Evolutionary conservation across 2,329 filamentous ascomycete genomes (phyloP).

Genomic region (Pseudopyricularia javanii): DNA sequence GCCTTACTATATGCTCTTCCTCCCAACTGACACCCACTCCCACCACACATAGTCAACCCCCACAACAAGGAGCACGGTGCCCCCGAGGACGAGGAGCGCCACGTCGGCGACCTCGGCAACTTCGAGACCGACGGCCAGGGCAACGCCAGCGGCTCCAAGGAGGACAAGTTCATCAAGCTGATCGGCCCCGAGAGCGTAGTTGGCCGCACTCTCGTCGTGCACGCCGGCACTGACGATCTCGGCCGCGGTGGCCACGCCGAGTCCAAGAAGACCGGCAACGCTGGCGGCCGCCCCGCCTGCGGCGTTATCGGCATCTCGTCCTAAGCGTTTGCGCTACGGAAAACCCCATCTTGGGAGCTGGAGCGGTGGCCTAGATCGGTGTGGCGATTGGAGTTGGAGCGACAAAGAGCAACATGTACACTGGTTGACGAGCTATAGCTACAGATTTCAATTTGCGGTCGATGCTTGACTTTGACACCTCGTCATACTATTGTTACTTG

Average conservation of each 20-base stretch:
- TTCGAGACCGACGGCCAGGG: constrained; percentile 90
- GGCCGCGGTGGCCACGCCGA: constrained; percentile 86
- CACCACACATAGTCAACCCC: constrained; percentile 66
- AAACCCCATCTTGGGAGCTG: too few relatives aligned
- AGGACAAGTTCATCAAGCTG: constrained; percentile 82
- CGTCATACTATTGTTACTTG: too few relatives aligned
- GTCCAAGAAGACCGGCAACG: constrained; percentile 97
- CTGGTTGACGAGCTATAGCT: too few relatives aligned
- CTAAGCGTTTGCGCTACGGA: constrained; percentile 29
- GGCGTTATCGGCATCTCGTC: constrained; percentile 86
- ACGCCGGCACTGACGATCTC: constrained; percentile 92
- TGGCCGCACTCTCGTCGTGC: constrained; percentile 89
- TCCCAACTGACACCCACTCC: neutral
- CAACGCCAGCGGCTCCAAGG: constrained; percentile 69
- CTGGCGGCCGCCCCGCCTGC: constrained; percentile 84
- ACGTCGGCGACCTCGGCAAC: constrained; percentile 97
- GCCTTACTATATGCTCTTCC: neutral
- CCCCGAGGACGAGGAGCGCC: constrained; percentile 69
- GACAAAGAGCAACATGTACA: too few relatives aligned
- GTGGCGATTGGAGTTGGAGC: too few relatives aligned
- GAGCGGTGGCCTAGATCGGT: too few relatives aligned
- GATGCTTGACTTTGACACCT: too few relatives aligned
- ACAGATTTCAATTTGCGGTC: too few relatives aligned
- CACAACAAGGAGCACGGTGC: constrained; percentile 84
- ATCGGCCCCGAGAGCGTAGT: constrained; percentile 93